phyloP scores from a whole-genome alignment of 768 basidiomycete genomes.

The Agaricus subrufescens region DNA sequence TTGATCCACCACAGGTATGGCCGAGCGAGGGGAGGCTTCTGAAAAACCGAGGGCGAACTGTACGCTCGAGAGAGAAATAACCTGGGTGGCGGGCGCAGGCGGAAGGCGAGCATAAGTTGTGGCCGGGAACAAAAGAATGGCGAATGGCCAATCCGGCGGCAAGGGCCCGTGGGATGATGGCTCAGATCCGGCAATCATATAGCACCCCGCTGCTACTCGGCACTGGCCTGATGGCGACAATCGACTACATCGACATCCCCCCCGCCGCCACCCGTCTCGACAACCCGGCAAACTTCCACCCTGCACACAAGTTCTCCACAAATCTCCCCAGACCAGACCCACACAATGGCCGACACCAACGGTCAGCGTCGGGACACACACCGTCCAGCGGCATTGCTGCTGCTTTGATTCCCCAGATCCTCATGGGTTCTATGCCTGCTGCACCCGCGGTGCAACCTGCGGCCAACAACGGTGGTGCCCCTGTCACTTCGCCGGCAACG shows the following conservation, averaged over 20 bases:
- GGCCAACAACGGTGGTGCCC: not conserved
- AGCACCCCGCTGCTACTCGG: too few relatives aligned
- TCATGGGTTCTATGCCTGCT: constrained; percentile 29
- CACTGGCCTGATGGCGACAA: constrained; percentile 31
- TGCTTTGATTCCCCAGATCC: constrained; percentile 31
- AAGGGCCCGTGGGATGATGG: too few relatives aligned
- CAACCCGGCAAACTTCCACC: constrained; percentile 22
- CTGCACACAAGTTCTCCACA: constrained; percentile 37
- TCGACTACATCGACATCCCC: constrained; percentile 46
- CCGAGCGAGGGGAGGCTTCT: too few relatives aligned
- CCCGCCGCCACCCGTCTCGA: constrained; percentile 35
- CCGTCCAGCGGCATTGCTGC: constrained; percentile 17
- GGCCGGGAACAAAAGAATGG: too few relatives aligned
- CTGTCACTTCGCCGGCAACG: constrained; percentile 8
- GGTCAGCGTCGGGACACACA: constrained; percentile 14
- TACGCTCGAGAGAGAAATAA: too few relatives aligned
- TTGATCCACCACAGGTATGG: too few relatives aligned
- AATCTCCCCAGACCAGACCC: constrained; percentile 36
- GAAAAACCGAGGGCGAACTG: too few relatives aligned
- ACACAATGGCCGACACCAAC: constrained; percentile 16
- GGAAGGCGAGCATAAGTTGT: too few relatives aligned
- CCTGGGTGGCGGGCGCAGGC: too few relatives aligned
- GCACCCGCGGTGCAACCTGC: constrained; percentile 5
- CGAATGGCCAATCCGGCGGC: too few relatives aligned
- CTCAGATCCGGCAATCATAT: too few relatives aligned